Evolutionary conservation across 2,329 filamentous ascomycete genomes (phyloP), one percentile per base, ranked within the genome.

Genomic region (Lecanicillium sp.): DNA sequence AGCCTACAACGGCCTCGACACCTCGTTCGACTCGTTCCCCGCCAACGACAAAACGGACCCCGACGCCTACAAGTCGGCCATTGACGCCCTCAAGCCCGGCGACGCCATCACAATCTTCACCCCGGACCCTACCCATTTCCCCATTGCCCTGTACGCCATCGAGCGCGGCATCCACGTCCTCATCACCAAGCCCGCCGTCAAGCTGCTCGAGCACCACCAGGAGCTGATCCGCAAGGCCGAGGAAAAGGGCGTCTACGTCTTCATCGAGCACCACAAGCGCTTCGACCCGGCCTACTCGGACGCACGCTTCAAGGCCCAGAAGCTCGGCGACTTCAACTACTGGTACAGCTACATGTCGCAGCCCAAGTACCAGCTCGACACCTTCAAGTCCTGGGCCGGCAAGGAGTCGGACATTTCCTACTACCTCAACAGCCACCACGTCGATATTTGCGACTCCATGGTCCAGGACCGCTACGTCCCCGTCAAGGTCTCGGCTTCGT

Each of bases 341-440:
- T 96, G 94, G 61, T 96, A 95, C 74, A 84, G 78, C 52, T 96
- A 96, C 75, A 94, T 95, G 88, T 87, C 81, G 36, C 88, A 95
- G 70, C 85, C 83, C 44, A 94, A 94, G 67, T 87, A 74, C 36
- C 88, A 94, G 66, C 76, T 95, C 34, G 85, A 94, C 70, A 95
- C 88, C 1, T 95, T 95, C 79, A 89, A 87, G 64, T 84, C 87
- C 3, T 95, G 88, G 88, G 89, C 89, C 0, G 89, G 89, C 46
- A 79, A 82, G 53, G 88, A 95, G 51, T 89, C 83, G 20, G 90
- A 96, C 61, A 96, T 96, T 53, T 89, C 83, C 9, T 96, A 96
- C 70, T 96, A 96, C 64, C 77, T 96, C 49, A 96, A 96, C 73
- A 87, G 81, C 47, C 89, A 96, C 67, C 90, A 96, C 67, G 73